Conservation (phyloP, 805 yeast species). For the Candida pseudofarinosa region DNA sequence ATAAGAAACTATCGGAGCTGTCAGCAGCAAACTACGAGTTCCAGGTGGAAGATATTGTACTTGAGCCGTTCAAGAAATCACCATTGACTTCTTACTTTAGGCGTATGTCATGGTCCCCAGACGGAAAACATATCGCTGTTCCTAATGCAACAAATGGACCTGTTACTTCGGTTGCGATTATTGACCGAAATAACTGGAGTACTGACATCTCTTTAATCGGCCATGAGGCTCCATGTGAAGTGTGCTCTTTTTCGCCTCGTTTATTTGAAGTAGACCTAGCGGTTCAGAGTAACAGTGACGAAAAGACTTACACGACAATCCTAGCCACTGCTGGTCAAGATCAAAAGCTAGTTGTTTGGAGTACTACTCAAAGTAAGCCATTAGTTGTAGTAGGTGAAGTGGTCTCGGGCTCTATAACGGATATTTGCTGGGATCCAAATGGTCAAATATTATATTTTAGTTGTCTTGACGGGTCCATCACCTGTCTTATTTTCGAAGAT, state of each 20-base stretch:
- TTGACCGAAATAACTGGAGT: slow-evolving; percentile 78
- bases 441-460: slow-evolving; percentile 72
- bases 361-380: slow-evolving; percentile 72
- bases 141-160: slow-evolving; percentile 87
- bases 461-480: slow-evolving; percentile 81
- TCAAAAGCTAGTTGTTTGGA: slow-evolving; percentile 83
- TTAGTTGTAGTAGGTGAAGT: slow-evolving; percentile 75
- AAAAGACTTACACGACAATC: slow-evolving; percentile 52
- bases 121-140: slow-evolving; percentile 80
- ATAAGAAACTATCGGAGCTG: slow-evolving; percentile 50
- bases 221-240: slow-evolving; percentile 84
- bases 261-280: slow-evolving; percentile 42
- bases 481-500: slow-evolving; percentile 59
- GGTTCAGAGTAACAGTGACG: slow-evolving; percentile 17
- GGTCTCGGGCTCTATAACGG: slow-evolving; percentile 75
- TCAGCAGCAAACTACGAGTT: slow-evolving; percentile 61
- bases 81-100: slow-evolving; percentile 91
- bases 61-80: slow-evolving; percentile 81
- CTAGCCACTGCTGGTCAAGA: slow-evolving; percentile 98
- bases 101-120: slow-evolving; percentile 86
- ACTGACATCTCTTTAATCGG: slow-evolving; percentile 72
- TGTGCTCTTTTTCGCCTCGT: slow-evolving; percentile 69
- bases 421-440: slow-evolving; percentile 81
- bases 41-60: slow-evolving; percentile 76
- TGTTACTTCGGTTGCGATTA: slow-evolving; percentile 66